Conservation (phyloP, 805 yeast species). For the Teunomyces atbi region DNA sequence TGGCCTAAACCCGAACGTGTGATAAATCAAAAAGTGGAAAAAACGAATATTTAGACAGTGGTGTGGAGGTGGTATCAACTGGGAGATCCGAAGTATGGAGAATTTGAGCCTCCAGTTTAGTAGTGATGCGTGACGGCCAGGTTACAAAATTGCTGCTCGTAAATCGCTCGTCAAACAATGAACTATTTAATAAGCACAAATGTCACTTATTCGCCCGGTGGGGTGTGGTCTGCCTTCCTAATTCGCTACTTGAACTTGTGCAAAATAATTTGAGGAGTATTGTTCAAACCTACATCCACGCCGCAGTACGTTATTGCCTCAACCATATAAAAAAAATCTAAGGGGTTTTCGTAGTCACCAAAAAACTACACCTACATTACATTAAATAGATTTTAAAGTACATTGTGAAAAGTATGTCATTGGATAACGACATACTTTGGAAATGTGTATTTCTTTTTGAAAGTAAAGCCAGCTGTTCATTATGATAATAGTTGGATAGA, state of each 20-base stretch:
- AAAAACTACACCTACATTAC: background rate
- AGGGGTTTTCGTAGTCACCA: no score
- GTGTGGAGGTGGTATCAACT: background rate
- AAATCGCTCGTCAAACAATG: no score
- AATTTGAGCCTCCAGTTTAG: no score
- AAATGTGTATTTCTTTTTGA: background rate
- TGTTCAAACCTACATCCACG: background rate
- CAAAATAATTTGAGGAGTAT: constrained; percentile 1
- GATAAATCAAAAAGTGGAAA: background rate
- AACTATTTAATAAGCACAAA: no score
- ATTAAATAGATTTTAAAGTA: background rate
- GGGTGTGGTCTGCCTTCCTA: background rate
- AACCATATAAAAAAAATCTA: no score
- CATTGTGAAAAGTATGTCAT: no score
- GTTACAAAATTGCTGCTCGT: no score
- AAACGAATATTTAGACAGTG: background rate
- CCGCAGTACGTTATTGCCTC: background rate
- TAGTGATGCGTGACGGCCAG: no score
- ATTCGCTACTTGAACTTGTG: background rate
- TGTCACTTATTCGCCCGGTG: background rate
- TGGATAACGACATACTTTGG: background rate
- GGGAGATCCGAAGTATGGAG: no score
- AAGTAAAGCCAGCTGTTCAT: constrained; percentile 1
- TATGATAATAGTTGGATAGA: constrained; percentile 4
- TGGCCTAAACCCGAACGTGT: no score